A percentile compares a stretch with the other conserved stretches of the same genome.
phyloP scores from a whole-genome alignment of 2,329 filamentous ascomycete genomes.

The Sclerotiophoma versabilis region DNA sequence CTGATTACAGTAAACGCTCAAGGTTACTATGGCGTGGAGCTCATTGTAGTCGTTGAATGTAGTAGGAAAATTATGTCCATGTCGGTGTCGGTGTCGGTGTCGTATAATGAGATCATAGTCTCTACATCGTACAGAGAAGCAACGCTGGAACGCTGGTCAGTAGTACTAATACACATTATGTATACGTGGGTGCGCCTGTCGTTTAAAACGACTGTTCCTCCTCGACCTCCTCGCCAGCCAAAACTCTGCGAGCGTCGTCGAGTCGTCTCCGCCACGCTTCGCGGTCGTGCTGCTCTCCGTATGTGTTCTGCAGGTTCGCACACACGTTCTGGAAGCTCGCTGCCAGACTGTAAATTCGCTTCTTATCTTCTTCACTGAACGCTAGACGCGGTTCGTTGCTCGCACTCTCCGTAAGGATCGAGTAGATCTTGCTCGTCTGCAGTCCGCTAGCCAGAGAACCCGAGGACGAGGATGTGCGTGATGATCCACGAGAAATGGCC shows the following conservation, averaged over 20 bases:
- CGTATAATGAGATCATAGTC: conserved; percentile 15
- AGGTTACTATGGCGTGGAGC: conserved; percentile 16
- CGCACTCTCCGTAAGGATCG: conserved; percentile 50
- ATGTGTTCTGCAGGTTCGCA: conserved; percentile 56
- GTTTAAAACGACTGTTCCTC: conserved; percentile 32
- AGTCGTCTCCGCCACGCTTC: conserved; percentile 73
- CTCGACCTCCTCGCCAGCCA: conserved; percentile 70
- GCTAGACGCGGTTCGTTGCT: conserved; percentile 42
- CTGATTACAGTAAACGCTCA: conserved; percentile 8
- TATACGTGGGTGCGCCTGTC: conserved; percentile 17
- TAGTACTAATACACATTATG: conserved; percentile 41
- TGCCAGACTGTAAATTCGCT: conserved; percentile 58
- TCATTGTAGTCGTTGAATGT: conserved; percentile 15
- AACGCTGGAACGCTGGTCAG: conserved; percentile 15
- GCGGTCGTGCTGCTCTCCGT: conserved; percentile 62
- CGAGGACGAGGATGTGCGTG: conserved; percentile 41
- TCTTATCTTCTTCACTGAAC: conserved; percentile 62
- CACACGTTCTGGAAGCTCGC: conserved; percentile 64
- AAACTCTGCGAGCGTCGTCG: conserved; percentile 74
- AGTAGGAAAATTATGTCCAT: conserved; percentile 7
- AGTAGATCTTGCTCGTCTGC: conserved; percentile 52
- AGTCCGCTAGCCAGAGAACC: conserved; percentile 41
- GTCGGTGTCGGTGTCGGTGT: conserved; percentile 1
- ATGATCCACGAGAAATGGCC: conserved; percentile 34
- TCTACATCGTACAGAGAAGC: conserved; percentile 17